These are phyloP conservation scores for Neltuma alba DNA, from an alignment of 306 rosid genomes.

Conservation along the genomic window DNA sequence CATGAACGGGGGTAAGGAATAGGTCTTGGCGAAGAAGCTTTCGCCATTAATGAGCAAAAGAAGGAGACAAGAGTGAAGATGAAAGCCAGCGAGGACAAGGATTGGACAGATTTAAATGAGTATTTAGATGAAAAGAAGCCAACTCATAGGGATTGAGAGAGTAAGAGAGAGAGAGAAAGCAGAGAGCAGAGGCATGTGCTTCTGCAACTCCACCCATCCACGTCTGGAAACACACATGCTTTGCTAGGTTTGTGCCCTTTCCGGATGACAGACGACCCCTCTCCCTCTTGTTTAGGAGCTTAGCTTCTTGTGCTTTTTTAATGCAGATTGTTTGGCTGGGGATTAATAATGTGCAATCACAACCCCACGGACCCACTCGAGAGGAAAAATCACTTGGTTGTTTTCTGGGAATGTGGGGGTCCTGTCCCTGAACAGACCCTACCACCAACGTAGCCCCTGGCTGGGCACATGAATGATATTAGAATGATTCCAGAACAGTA, in stretches of 20 bases:
- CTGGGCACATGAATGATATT: conserved; percentile 39
- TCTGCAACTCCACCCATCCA: conserved; percentile 28
- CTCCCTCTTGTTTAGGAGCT: conserved; percentile 25
- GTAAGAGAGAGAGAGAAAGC: too few species aligned
- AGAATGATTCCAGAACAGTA: conserved; percentile 35
- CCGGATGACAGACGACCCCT: conserved; percentile 25
- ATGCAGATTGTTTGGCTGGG: conserved; percentile 21
- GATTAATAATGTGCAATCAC: not conserved
- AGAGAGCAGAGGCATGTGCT: conserved; percentile 44
- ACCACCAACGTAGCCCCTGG: conserved; percentile 26
- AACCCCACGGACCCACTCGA: not conserved
- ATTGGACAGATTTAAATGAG: conserved; percentile 38
- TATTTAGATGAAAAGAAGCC: not conserved
- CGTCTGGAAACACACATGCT: conserved; percentile 29
- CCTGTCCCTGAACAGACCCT: conserved; percentile 37
- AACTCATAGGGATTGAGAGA: not conserved
- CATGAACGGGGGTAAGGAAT: not conserved
- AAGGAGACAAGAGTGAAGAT: conserved; percentile 37
- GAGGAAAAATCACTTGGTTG: conserved; percentile 1
- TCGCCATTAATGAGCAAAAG: conserved; percentile 23
- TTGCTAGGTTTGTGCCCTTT: conserved; percentile 33
- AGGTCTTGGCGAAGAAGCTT: not conserved
- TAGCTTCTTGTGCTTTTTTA: conserved; percentile 25
- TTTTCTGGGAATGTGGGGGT: not conserved
- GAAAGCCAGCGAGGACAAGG: conserved; percentile 27